Evolutionary conservation across 306 rosid genomes (phyloP).

Genomic region (Nissolia schottii): DNA sequence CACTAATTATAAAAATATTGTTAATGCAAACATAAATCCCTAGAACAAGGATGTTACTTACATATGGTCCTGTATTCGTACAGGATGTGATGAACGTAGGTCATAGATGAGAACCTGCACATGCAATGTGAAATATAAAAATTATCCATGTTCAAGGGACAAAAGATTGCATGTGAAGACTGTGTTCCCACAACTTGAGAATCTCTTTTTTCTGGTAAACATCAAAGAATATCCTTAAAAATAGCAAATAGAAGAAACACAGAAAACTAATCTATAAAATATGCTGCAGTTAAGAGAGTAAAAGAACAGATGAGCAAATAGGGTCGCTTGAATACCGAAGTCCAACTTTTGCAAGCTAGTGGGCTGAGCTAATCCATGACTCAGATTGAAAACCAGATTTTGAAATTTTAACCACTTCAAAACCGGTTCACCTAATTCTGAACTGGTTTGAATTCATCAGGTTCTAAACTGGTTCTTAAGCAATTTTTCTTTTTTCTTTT

Average conservation of each 20-base stretch:
- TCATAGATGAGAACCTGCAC: constrained; percentile 89
- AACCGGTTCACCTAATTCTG: too few relatives aligned
- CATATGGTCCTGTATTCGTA: constrained; percentile 80
- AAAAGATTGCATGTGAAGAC: not conserved
- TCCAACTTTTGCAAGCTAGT: too few relatives aligned
- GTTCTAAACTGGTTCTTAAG: too few relatives aligned
- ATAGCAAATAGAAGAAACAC: not conserved
- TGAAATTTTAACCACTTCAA: too few relatives aligned
- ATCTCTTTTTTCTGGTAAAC: not conserved
- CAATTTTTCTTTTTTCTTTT: too few relatives aligned
- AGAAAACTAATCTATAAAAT: not conserved
- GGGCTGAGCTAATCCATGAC: too few relatives aligned
- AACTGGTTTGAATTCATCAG: too few relatives aligned
- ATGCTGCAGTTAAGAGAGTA: not conserved
- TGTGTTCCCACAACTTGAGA: not conserved
- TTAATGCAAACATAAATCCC: constrained; percentile 2
- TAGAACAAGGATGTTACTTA: constrained; percentile 40
- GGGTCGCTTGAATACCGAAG: too few relatives aligned
- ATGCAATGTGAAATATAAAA: constrained; percentile 9
- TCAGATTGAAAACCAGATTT: too few relatives aligned
- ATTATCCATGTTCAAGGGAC: constrained; percentile 13
- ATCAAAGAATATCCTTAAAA: not conserved
- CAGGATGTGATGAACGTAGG: constrained; percentile 74
- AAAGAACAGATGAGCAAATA: too few relatives aligned
- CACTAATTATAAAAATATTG: not conserved